Conservation (phyloP, 2,329 filamentous ascomycete species). For the Rhynchosporium secalis region DNA sequence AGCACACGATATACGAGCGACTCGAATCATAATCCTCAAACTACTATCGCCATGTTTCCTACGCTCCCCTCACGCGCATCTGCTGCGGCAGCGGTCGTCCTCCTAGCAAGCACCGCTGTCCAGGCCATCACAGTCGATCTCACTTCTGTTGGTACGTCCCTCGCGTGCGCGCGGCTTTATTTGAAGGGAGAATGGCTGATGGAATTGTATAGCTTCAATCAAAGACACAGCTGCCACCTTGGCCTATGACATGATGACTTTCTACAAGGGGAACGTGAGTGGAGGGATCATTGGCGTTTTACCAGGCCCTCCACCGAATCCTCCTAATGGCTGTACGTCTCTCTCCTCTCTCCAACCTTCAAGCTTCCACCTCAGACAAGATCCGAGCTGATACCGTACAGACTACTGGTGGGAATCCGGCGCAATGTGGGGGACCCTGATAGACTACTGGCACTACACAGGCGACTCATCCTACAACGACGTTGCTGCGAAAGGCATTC, state of each 20-base stretch:
- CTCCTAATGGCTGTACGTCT: conserved; percentile 37
- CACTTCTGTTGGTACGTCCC: conserved; percentile 29
- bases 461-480: conserved; percentile 59
- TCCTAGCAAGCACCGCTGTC: conserved; percentile 39
- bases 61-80: conserved; percentile 27
- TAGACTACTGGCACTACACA: conserved; percentile 65
- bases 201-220: conserved; percentile 43
- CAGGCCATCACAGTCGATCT: conserved; percentile 36
- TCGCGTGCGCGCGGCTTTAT: conserved; percentile 11
- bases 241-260: conserved; percentile 42
- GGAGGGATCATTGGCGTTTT: conserved; percentile 51
- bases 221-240: conserved; percentile 38
- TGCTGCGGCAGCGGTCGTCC: conserved; percentile 26
- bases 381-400: conserved; percentile 19
- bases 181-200: conserved; percentile 44
- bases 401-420: conserved; percentile 64
- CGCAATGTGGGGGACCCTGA: conserved; percentile 58
- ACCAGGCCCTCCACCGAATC: conserved; percentile 45
- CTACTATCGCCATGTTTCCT: conserved; percentile 27
- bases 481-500: conserved; percentile 53
- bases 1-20: not conserved
- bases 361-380: not conserved
- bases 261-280: conserved; percentile 46
- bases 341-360: not conserved
- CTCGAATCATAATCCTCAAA: not conserved